Evolutionary conservation across 495 filamentous ascomycete species (phyloP).

Genomic region (Penicillium verhagenii): DNA sequence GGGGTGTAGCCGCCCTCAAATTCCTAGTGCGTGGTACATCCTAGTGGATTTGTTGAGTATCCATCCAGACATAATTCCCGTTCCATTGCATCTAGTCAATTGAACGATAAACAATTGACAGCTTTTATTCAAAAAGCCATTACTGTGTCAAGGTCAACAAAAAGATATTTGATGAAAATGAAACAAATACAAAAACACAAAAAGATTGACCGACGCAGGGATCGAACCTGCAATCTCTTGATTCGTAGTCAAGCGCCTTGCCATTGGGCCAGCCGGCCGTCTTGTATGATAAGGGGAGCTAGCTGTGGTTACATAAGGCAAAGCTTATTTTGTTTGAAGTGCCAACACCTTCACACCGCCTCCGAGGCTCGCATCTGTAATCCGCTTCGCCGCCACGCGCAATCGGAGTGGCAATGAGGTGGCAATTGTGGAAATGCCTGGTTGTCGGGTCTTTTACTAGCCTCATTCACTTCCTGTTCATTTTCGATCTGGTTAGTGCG

Average conservation of each 20-base stretch:
- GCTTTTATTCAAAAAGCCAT: too few species aligned
- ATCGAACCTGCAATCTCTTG: constrained; percentile 58
- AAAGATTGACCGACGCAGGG: constrained; percentile 44
- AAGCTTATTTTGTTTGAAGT: too few species aligned
- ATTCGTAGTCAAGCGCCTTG: constrained; percentile 74
- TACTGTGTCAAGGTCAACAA: background rate
- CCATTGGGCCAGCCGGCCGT: constrained; percentile 61
- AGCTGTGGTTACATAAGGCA: too few species aligned
- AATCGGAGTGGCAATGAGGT: background rate
- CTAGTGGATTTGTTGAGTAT: background rate
- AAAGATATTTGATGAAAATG: background rate
- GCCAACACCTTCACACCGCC: too few species aligned
- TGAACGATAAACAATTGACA: too few species aligned
- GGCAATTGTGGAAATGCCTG: background rate
- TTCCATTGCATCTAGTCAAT: too few species aligned
- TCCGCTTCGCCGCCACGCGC: background rate
- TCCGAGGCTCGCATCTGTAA: background rate
- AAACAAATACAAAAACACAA: background rate
- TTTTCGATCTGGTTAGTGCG: background rate
- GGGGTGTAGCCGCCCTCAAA: too few species aligned
- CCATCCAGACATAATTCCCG: background rate
- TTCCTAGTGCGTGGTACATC: too few species aligned
- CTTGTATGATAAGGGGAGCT: too few species aligned
- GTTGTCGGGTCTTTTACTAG: too few species aligned
- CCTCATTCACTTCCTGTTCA: too few species aligned